Base-by-base conservation (phyloP, 2,329 filamentous ascomycete species). In the Alternaria brassicae region DNA sequence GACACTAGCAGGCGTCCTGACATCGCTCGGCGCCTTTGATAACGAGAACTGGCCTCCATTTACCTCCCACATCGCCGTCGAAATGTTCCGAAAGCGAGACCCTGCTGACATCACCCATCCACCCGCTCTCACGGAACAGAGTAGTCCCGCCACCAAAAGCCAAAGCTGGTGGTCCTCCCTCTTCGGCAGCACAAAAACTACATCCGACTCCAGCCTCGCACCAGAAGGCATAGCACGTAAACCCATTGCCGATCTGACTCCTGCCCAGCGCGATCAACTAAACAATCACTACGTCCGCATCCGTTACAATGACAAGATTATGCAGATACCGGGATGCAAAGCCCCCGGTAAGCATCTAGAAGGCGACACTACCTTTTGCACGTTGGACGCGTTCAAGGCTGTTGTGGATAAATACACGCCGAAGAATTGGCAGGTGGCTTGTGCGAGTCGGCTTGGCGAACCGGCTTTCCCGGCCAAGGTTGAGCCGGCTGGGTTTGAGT, bases 341-440 rank as follows among this genome's bases (percentile, higher is more conserved):
- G 79, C 84, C 9, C 78, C 83, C 0, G 92, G 92, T 6, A 96
- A 93, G 61, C 95, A 99, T 78, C 83, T 97, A 3, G 86, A 91
- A 1, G 92, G 92, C 1, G 91, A 98, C 68, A 89, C 93, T 68
- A 91, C 88, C 25, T 94, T 98, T 72, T 99, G 95, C 79, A 98
- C 94, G 0, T 79, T 99, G 88, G 87, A 90, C 56, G 92, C 94
- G 0, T 99, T 99, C 83, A 98, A 98, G 79, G 82, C 87, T 51
- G 91, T 97, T 55, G 92, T 95, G 2, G 94, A 98, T 79, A 92
- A 92, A 71, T 96, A 91, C 74, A 95, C 92, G 1, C 95, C 95
- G 0, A 81, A 81, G 58, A 85, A 93, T 75, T 98, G 93, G 94
- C 86, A 85, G 71, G 74, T 78, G 17, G 86, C 86, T 53, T 92